Base-by-base conservation (phyloP, 768 basidiomycete genomes). In the Suillus subluteus region DNA sequence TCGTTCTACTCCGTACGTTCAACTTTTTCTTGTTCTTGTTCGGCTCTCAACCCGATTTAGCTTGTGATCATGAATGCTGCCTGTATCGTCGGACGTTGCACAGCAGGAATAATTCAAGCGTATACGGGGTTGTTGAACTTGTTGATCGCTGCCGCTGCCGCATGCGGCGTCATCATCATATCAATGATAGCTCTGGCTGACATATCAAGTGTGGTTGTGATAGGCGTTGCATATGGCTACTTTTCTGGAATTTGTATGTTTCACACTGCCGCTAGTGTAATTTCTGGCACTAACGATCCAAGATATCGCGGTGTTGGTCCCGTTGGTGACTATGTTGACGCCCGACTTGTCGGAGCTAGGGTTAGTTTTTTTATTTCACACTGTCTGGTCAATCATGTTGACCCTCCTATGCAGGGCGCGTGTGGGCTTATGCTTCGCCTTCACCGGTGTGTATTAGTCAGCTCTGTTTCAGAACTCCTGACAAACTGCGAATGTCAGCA, bases 61-160 rank as follows among this genome's bases (percentile, higher is more conserved):
- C 73, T 89, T 30, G 80, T 84, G 8, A 83, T 90, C 32, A 68
- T 88, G 35, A 88, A 88, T 70, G 85, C 73, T 2, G 78, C 81
- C 1, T 83, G 80, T 64, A 75, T 86, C 41, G 66, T 85, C 43
- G 87, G 84, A 13, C 82, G 88, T 23, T 75, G 81, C 1, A 44
- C 83, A 16, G 83, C 84, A 0, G 79, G 79, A 21, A 62, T 79
- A 21, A 64, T 86, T 46, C 78, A 79, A 13, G 75, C 73, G 48
- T 77, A 73, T 56, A 62, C 82, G 48, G 86, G 87, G 0, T 76
- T 82, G 13, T 76, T 83, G 71, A 82, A 86, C 62, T 73, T 83
- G 40, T 70, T 83, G 7, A 78, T 83, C 18, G 67, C 80, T 15
- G 74, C 79, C 32, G 73, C 76, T 12, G 56, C 76, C 21, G 61